These are phyloP conservation scores for Agrocybe praecox DNA, from an alignment of 768 basidiomycete species.

Conservation along the genomic window DNA sequence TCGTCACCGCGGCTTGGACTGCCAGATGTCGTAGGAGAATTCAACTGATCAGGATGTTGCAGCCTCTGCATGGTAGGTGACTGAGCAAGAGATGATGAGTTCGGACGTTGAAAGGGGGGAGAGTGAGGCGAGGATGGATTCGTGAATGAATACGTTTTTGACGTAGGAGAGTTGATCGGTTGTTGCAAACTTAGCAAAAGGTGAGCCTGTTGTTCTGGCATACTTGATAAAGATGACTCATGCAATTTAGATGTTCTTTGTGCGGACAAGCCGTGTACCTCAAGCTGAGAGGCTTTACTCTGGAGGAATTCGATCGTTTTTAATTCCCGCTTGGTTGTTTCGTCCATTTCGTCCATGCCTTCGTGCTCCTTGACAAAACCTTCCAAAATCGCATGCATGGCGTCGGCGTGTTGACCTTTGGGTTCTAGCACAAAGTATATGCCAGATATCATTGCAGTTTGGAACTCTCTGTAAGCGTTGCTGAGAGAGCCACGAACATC, in stretches of 20 bases:
- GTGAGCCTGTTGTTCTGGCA: conserved; percentile 52
- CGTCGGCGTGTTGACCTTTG: conserved; percentile 62
- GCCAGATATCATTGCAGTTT: conserved; percentile 87
- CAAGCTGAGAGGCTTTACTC: conserved; percentile 61
- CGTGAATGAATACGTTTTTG: conserved; percentile 31
- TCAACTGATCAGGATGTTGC: conserved; percentile 56
- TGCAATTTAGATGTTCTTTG: conserved; percentile 25
- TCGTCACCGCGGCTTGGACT: conserved; percentile 72
- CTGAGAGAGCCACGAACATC: conserved; percentile 72
- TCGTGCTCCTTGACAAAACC: conserved; percentile 74
- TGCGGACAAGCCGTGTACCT: conserved; percentile 32
- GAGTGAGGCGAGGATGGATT: conserved; percentile 27
- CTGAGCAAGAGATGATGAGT: conserved; percentile 32
- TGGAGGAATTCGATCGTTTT: conserved; percentile 86
- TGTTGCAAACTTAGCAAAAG: conserved; percentile 51
- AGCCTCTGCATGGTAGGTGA: conserved; percentile 64
- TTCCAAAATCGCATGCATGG: conserved; percentile 82
- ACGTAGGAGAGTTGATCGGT: conserved; percentile 32
- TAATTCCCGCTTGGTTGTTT: conserved; percentile 80
- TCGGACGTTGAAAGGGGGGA: conserved; percentile 28
- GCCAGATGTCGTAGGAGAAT: conserved; percentile 65
- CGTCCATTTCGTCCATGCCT: conserved; percentile 70
- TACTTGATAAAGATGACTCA: conserved; percentile 26
- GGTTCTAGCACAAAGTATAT: conserved; percentile 86
- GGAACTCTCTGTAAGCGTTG: conserved; percentile 86